A percentile compares a stretch with the other conserved stretches of the same genome.
Evolutionary conservation across 148 eudicot genomes (phyloP).

Genomic region (Bassia scoparia): DNA sequence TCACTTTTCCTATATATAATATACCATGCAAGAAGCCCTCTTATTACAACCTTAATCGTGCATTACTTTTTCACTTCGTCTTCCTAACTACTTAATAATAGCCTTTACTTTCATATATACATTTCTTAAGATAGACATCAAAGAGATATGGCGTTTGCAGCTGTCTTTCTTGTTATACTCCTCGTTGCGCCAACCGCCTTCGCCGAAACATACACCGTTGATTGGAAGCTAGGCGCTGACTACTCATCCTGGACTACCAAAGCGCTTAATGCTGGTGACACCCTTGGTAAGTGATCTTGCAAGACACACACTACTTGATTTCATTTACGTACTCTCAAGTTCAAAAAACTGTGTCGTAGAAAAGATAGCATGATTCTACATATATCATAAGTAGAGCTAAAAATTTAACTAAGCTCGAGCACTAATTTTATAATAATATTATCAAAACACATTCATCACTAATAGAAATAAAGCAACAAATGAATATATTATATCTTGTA

Average conservation of each 20-base stretch:
- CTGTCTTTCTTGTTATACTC: conserved; percentile 22
- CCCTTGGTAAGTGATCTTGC: conserved; percentile 15
- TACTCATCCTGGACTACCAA: conserved; percentile 25
- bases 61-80: neutral
- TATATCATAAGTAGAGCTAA: too few species aligned
- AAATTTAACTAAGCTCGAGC: too few species aligned
- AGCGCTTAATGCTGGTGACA: conserved; percentile 21
- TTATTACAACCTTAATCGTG: neutral
- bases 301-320: neutral
- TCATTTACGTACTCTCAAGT: neutral
- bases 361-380: too few species aligned
- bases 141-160: conserved; percentile 21
- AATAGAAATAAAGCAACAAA: too few species aligned
- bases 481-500: too few species aligned
- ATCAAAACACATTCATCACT: too few species aligned
- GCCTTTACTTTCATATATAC: neutral
- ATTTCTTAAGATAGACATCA: neutral
- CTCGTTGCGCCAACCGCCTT: conserved; percentile 15
- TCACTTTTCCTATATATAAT: neutral
- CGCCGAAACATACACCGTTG: conserved; percentile 1
- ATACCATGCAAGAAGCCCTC: neutral
- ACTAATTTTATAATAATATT: too few species aligned
- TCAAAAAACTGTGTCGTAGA: too few species aligned
- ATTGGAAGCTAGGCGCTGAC: conserved; percentile 19
- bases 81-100: neutral